Evolutionary conservation across 2,329 filamentous ascomycete species (phyloP).

Genomic region (Colletotrichum chrysophilum): DNA sequence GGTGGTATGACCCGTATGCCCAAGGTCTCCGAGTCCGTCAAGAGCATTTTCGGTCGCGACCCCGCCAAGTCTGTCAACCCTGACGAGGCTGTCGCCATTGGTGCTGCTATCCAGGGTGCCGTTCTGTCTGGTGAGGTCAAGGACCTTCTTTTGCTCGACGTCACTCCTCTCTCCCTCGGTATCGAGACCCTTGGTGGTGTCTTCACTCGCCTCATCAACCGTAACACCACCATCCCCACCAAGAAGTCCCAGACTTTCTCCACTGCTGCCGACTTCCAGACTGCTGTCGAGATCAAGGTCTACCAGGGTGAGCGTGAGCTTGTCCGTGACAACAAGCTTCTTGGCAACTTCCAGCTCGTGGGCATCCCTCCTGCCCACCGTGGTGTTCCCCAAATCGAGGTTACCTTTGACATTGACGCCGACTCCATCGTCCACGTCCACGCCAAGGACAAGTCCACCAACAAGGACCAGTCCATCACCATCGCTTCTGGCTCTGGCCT

Average conservation of each 20-base stretch:
- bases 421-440: slow-evolving; percentile 98
- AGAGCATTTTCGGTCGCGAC: slow-evolving; percentile 95
- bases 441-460: slow-evolving; percentile 98
- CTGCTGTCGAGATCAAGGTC: slow-evolving; percentile 98
- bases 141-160: slow-evolving; percentile 92
- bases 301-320: slow-evolving; percentile 99
- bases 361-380: slow-evolving; percentile 96
- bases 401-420: slow-evolving; percentile 98
- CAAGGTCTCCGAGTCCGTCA: slow-evolving; percentile 95
- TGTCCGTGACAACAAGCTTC: slow-evolving; percentile 96
- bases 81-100: slow-evolving; percentile 96
- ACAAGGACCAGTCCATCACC: slow-evolving; percentile 99
- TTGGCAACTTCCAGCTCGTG: slow-evolving; percentile 99
- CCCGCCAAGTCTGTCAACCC: slow-evolving; percentile 98
- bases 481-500: slow-evolving; percentile 98
- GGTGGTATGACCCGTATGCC: slow-evolving; percentile 99
- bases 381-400: slow-evolving; percentile 95
- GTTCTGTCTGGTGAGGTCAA: slow-evolving; percentile 97
- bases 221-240: slow-evolving; percentile 98
- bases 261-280: slow-evolving; percentile 97
- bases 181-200: slow-evolving; percentile 98
- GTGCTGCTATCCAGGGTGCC: slow-evolving; percentile 96
- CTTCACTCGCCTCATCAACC: slow-evolving; percentile 97
- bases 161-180: slow-evolving; percentile 94
- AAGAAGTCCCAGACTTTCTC: slow-evolving; percentile 99